Evolutionary conservation across 805 yeast species (phyloP).

Genomic region (Grigorovia jiainica): DNA sequence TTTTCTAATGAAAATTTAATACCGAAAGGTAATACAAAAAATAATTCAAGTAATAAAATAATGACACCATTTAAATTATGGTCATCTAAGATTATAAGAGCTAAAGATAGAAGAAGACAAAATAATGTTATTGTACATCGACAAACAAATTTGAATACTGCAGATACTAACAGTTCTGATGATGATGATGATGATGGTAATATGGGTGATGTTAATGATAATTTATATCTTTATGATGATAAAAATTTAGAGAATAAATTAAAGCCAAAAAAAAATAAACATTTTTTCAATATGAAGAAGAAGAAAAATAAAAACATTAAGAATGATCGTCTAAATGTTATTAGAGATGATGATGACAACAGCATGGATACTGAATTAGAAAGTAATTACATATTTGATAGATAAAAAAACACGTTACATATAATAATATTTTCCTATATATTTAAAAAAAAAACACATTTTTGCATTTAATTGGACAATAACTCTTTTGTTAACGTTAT

Average conservation of each 20-base stretch:
- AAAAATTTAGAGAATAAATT: neutral
- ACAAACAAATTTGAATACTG: neutral
- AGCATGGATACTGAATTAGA: conserved; percentile 25
- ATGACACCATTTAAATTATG: neutral
- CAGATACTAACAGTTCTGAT: neutral
- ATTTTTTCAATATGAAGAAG: neutral
- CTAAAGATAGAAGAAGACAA: neutral
- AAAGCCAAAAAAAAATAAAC: neutral
- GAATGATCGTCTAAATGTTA: neutral
- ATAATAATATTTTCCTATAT: too few relatives aligned
- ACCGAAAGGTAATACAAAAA: neutral
- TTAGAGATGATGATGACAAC: neutral
- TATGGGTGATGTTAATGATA: neutral
- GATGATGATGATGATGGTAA: neutral
- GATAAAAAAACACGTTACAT: neutral
- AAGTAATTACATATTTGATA: conserved; percentile 23
- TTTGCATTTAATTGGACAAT: too few relatives aligned
- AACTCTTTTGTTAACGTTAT: too few relatives aligned
- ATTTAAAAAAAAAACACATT: too few relatives aligned
- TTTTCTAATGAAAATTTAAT: neutral
- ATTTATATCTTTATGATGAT: neutral
- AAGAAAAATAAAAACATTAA: neutral
- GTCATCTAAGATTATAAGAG: neutral
- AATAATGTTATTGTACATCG: neutral
- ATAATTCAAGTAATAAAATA: neutral